Conservation (phyloP, 2,329 filamentous ascomycete genomes). For the Penicillium sp. region DNA sequence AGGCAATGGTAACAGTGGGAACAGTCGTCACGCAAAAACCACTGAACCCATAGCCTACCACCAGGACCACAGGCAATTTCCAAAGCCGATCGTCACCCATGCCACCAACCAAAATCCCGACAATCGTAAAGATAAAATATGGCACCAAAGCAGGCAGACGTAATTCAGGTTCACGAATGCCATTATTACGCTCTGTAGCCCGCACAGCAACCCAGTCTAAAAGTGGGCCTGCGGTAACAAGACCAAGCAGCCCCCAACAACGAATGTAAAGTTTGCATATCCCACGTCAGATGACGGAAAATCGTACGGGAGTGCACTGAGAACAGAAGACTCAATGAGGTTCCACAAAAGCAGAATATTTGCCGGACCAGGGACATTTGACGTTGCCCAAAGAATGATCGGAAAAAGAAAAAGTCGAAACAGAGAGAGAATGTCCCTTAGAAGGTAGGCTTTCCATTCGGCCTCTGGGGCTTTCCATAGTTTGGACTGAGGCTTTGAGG, state of each 20-base stretch:
- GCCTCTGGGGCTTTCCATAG: background rate
- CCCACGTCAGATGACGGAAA: conserved; percentile 17
- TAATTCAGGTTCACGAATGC: conserved; percentile 62
- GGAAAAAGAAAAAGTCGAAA: conserved; percentile 42
- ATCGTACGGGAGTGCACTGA: conserved; percentile 47
- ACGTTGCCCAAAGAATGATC: conserved; percentile 42
- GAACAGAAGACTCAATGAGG: conserved; percentile 51
- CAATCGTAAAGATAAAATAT: background rate
- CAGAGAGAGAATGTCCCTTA: background rate
- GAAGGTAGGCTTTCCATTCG: background rate
- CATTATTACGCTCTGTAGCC: conserved; percentile 54
- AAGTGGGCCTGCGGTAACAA: background rate
- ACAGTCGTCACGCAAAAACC: conserved; percentile 44
- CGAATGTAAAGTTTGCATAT: background rate
- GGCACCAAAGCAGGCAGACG: conserved; percentile 56
- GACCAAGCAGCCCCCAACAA: background rate
- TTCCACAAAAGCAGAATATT: conserved; percentile 52
- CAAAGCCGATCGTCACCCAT: conserved; percentile 51
- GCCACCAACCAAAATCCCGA: conserved; percentile 38
- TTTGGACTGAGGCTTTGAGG: background rate
- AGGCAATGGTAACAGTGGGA: conserved; percentile 46
- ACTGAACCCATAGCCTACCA: conserved; percentile 50
- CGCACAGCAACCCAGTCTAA: conserved; percentile 54
- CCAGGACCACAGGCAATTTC: conserved; percentile 51
- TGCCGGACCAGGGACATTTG: conserved; percentile 34